Evolutionary conservation across 371 early-diverging fungal genomes (phyloP), one percentile per base, ranked within the genome.

Genomic region (Parasitella parasitica): DNA sequence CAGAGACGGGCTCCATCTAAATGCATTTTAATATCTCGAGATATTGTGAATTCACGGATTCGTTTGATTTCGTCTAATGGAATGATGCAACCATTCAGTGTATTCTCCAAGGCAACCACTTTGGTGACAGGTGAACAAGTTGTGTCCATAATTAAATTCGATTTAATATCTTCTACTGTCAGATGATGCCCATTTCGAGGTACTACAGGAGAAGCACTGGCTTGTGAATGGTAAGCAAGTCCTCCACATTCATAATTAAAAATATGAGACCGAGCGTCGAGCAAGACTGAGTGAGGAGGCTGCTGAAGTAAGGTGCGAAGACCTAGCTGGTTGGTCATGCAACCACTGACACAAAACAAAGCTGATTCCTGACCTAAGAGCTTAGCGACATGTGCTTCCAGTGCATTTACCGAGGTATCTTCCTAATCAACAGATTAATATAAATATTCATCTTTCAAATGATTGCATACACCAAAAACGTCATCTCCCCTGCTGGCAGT

Each of bases 1-100:
- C 95, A 96, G 48, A 96, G 77, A 32, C 97, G 74, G 8, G 96
- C 92, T 0, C 97, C 96, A 63, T 97, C 97, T 39, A 95, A 50
- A 50, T 96, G 97, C 50, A 94, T 69, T 30, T 74, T 76, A 12
- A 93, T 57, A 0, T 71, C 80, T 6, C 82, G 59, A 9, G 77
- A 60, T 2, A 70, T 61, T 0, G 87, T 86, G 20, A 89, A 65
- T 7, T 52, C 71, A 1, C 80, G 69, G 57, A 96, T 92, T 22
- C 80, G 71, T 37, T 67, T 64, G 24, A 93, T 87, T 41, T 92
- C 92, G 16, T 85, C 84, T 1, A 90, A 28, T 0, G 93, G 93
- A 76, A 92, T 83, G 43, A 93, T 85, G 50, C 83, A 83, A 7
- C 97, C 95, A 54, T 89, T 80, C 35, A 95, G 61, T 1, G 96